A percentile compares a stretch with the other conserved stretches of the same genome.
Evolutionary conservation across 805 yeast genomes (phyloP).

Genomic region (Danielia oregonensis): DNA sequence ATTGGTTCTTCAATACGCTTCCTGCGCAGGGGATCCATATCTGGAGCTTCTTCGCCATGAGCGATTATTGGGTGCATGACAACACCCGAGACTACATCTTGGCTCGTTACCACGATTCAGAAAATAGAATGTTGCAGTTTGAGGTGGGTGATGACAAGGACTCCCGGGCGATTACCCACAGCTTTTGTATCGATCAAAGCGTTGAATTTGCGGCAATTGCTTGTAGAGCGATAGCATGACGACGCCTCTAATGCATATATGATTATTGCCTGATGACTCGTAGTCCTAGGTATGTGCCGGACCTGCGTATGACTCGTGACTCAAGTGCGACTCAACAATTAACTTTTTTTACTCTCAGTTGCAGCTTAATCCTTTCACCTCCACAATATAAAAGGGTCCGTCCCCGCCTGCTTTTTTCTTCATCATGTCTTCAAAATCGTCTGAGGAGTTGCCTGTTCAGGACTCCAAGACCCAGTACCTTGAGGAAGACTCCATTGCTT

Average conservation of each 20-base stretch:
- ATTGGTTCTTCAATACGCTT: conserved; percentile 35
- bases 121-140: conserved; percentile 27
- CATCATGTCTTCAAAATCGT: neutral
- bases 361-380: neutral
- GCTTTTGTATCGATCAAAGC: conserved; percentile 60
- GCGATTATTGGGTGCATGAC: conserved; percentile 65
- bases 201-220: conserved; percentile 47
- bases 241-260: neutral
- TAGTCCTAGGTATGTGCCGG: conserved; percentile 14
- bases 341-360: neutral
- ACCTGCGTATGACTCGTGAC: conserved; percentile 14
- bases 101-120: conserved; percentile 28
- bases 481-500: conserved; percentile 1
- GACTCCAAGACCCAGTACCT: neutral
- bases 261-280: conserved; percentile 8
- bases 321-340: conserved; percentile 12
- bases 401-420: too few relatives aligned
- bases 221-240: conserved; percentile 9
- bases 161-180: conserved; percentile 43
- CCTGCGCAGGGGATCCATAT: conserved; percentile 23
- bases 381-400: too few relatives aligned
- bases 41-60: conserved; percentile 58
- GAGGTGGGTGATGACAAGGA: conserved; percentile 26
- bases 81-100: conserved; percentile 45
- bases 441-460: neutral